These are phyloP conservation scores for Tagetes patula DNA, from an alignment of 129 eudicot genomes.

Conservation along the genomic window DNA sequence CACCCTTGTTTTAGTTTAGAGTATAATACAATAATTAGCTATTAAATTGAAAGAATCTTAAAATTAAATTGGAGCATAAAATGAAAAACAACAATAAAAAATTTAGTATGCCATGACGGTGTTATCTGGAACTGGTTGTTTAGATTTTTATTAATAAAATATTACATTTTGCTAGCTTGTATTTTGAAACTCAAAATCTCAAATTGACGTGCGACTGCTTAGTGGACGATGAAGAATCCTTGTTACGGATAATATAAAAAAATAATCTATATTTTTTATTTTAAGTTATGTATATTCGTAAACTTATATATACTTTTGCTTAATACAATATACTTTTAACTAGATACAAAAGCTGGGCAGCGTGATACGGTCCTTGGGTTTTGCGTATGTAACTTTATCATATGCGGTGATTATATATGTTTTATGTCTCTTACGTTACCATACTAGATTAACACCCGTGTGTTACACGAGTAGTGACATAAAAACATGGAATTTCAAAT, in stretches of 20 bases:
- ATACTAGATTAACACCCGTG: too few species aligned
- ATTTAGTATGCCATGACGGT: background rate
- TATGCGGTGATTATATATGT: too few species aligned
- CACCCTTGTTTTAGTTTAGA: background rate
- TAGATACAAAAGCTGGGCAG: too few species aligned
- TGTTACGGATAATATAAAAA: slow-evolving; percentile 1
- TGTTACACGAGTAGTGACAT: too few species aligned
- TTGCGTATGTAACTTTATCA: too few species aligned
- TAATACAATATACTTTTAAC: too few species aligned
- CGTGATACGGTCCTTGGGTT: too few species aligned
- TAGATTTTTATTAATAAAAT: background rate
- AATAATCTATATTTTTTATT: background rate
- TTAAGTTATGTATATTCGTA: too few species aligned
- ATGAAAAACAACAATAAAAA: background rate
- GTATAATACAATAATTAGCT: background rate
- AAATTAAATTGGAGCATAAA: background rate
- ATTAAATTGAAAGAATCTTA: background rate
- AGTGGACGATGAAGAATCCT: slow-evolving; percentile 30
- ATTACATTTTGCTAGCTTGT: background rate
- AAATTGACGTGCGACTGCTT: slow-evolving; percentile 17
- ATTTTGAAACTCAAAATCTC: background rate
- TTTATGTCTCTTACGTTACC: too few species aligned
- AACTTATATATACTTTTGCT: too few species aligned
- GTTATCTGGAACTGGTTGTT: slow-evolving; percentile 15
- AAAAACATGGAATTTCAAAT: too few species aligned